A percentile compares a stretch with the other conserved stretches of the same genome.
Evolutionary conservation across 75 land plant genomes (phyloP).

Genomic region (Gnetum montanum): DNA sequence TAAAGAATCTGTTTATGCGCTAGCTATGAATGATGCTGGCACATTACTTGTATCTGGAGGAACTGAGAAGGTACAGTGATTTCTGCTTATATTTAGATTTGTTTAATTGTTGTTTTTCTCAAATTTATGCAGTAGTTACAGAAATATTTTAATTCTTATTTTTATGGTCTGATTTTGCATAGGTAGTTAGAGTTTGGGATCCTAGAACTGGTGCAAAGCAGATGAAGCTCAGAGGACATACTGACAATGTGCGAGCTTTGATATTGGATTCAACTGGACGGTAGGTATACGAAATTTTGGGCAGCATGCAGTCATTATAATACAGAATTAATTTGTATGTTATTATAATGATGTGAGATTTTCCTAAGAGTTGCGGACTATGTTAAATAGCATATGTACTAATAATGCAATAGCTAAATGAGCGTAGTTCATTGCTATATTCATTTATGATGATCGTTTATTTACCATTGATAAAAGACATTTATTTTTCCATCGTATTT

Average conservation of each 20-base stretch:
- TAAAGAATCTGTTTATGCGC: constrained; percentile 97
- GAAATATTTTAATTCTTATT: too few species aligned
- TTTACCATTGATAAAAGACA: too few species aligned
- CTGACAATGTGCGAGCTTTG: constrained; percentile 87
- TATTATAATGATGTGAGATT: too few species aligned
- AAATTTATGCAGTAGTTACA: neutral
- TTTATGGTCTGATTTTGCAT: constrained; percentile 1
- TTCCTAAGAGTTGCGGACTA: too few species aligned
- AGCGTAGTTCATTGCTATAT: too few species aligned
- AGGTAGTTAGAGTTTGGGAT: constrained; percentile 99
- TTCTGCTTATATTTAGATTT: neutral
- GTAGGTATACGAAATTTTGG: constrained; percentile 40
- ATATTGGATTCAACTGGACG: constrained; percentile 90
- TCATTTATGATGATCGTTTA: too few species aligned
- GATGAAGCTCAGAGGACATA: constrained; percentile 94
- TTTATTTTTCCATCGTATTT: too few species aligned
- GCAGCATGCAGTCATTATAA: neutral
- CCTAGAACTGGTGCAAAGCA: constrained; percentile 91
- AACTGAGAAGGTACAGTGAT: constrained; percentile 72
- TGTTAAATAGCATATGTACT: too few species aligned
- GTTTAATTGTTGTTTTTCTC: neutral
- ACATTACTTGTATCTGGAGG: constrained; percentile 94
- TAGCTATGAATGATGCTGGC: constrained; percentile 92
- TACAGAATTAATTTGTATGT: too few species aligned
- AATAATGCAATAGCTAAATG: too few species aligned